Percentiles rank a stretch among this genome's conserved stretches.
phyloP scores from a whole-genome alignment of 2,329 filamentous ascomycete species.

The Dactylellina leptospora region DNA sequence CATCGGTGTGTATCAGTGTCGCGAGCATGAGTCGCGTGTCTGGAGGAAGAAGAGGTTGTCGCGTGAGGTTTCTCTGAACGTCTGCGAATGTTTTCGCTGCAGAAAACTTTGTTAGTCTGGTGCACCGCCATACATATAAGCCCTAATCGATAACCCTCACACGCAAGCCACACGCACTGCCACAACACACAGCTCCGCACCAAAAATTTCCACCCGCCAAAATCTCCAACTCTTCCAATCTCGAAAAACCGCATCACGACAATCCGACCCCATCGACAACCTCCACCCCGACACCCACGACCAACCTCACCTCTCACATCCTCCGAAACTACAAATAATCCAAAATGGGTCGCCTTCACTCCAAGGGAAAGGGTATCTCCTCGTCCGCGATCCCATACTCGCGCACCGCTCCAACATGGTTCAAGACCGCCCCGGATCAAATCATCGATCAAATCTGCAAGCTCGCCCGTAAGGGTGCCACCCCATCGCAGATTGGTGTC shows the following conservation, averaged over 20 bases:
- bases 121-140: conserved; percentile 17
- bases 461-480: conserved; percentile 98
- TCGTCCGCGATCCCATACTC: conserved; percentile 96
- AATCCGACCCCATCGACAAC: conserved; percentile 24
- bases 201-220: conserved; percentile 37
- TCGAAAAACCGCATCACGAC: conserved; percentile 12
- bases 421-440: conserved; percentile 98
- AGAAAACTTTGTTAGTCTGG: background rate
- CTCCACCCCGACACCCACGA: conserved; percentile 10
- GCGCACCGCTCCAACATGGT: conserved; percentile 86
- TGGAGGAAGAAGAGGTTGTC: conserved; percentile 1
- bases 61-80: background rate
- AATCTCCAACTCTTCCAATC: conserved; percentile 19
- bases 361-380: conserved; percentile 99
- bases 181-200: conserved; percentile 43
- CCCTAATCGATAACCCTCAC: conserved; percentile 51
- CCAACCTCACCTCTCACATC: background rate
- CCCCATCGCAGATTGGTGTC: conserved; percentile 98
- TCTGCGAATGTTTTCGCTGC: background rate
- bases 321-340: conserved; percentile 15
- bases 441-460: conserved; percentile 99
- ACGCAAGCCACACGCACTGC: conserved; percentile 20
- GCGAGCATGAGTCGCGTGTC: no score
- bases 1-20: no score
- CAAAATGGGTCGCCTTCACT: conserved; percentile 67